Base-by-base conservation (phyloP, 139 green algal species). In the Penium margaritaceum region DNA sequence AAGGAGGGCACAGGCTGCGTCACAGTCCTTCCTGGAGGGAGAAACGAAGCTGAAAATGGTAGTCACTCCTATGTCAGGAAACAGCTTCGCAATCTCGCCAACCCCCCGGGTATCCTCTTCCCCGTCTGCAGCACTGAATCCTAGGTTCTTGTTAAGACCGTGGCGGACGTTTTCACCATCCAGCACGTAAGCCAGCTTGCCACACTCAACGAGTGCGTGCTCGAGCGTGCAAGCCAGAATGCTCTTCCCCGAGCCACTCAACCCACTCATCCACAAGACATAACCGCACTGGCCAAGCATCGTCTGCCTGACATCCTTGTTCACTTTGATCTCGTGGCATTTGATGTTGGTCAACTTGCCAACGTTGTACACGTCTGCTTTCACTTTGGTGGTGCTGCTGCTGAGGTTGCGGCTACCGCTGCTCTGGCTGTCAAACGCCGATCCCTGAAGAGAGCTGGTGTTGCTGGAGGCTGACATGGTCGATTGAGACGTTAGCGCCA, bases 151-250 rank as follows among this genome's bases (percentile, higher is more conserved):
- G 84, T 94, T 95, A 34, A 96, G 86, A 21, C 92, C 92, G 70
- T 96, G 90, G 1, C 92, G 85, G 27, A 97, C 77, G 80, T 96
- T 96, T 79, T 97, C 92, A 3, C 92, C 92, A 67, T 97, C 92
- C 62, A 97, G 80, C 30, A 95, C 79, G 7, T 87, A 83, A 0
- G 87, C 92, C 1, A 88, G 29, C 33, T 89, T 89, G 35, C 90
- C 90, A 19, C 92, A 53, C 78, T 88, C 77, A 72, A 87, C 5
- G 77, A 91, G n/a, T 81, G 88, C 58, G 81, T 96, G 87, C 79
- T 95, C 89, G 14, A 91, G 71, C 5, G 86, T 88, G 70, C 81
- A 88, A 29, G 87, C 88, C 9, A 83, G 51, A 1, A 74, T 86
- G 70, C 58, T 78, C 74, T 82, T 84, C 17, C 71, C 71, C 58